Evolutionary conservation across 2,329 filamentous ascomycete genomes (phyloP).

Genomic region (Hypoxylon sp.): DNA sequence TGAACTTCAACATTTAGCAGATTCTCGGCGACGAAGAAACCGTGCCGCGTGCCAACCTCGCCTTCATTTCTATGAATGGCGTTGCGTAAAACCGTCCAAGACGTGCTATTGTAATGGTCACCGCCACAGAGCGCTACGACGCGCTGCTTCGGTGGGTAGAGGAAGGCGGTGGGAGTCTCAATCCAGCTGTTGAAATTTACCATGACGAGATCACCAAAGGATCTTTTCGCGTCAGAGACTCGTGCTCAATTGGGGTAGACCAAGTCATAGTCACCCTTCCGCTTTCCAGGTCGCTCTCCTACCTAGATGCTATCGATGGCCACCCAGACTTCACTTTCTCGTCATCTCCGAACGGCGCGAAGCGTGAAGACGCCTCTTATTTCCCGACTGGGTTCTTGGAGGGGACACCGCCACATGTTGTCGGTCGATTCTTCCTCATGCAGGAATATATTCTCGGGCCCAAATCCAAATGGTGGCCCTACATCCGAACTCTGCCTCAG

Average conservation of each 20-base stretch:
- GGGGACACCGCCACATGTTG: slow-evolving; percentile 66
- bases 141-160: slow-evolving; percentile 64
- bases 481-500: slow-evolving; percentile 74
- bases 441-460: slow-evolving; percentile 72
- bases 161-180: slow-evolving; percentile 60
- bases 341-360: slow-evolving; percentile 22
- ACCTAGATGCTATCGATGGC: slow-evolving; percentile 64
- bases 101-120: slow-evolving; percentile 35
- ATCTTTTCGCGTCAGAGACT: slow-evolving; percentile 64
- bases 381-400: slow-evolving; percentile 66
- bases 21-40: not conserved
- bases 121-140: slow-evolving; percentile 46
- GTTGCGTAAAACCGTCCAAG: not conserved
- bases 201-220: slow-evolving; percentile 63
- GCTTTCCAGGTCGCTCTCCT: slow-evolving; percentile 67
- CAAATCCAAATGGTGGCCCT: slow-evolving; percentile 75
- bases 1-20: not conserved
- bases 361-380: slow-evolving; percentile 30
- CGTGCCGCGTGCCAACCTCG: not conserved
- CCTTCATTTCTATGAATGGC: not conserved
- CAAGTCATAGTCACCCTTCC: slow-evolving; percentile 66
- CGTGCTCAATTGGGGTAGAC: slow-evolving; percentile 49
- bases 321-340: slow-evolving; percentile 46
- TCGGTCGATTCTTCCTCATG: slow-evolving; percentile 76
- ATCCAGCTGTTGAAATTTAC: slow-evolving; percentile 66